A percentile compares a stretch with the other conserved stretches of the same genome.
Conservation (phyloP, 192 early-diverging fungal species). For the Rhizophagus sp. region DNA sequence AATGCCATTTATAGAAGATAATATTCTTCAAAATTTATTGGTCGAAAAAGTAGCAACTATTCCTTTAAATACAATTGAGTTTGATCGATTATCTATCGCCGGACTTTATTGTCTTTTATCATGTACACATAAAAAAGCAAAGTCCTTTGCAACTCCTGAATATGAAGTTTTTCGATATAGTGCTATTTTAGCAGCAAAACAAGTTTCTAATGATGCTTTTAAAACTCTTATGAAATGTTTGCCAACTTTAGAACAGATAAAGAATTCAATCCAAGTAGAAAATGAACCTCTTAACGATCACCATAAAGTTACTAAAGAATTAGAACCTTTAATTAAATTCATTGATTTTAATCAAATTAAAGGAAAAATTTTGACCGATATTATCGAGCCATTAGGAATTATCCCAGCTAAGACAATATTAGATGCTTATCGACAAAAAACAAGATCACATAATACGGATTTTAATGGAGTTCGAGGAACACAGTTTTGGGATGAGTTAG, state of each 20-base stretch:
- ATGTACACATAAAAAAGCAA: not conserved
- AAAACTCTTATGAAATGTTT: not conserved
- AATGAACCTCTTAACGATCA: not conserved
- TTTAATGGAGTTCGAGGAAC: not conserved
- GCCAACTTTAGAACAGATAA: not conserved
- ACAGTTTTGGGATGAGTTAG: not conserved
- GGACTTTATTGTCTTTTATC: not conserved
- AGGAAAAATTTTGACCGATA: not conserved
- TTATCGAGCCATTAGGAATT: constrained; percentile 4
- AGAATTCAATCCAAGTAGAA: not conserved
- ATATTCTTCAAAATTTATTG: constrained; percentile 2
- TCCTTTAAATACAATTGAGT: not conserved
- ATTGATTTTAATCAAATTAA: not conserved
- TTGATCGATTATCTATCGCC: not conserved
- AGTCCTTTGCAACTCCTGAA: constrained; percentile 8
- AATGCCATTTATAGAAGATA: not conserved
- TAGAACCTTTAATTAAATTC: not conserved
- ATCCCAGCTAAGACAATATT: not conserved
- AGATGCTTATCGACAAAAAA: not conserved
- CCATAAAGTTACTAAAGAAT: not conserved
- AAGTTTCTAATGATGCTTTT: not conserved
- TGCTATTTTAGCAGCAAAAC: not conserved
- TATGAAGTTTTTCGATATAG: constrained; percentile 22
- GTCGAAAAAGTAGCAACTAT: not conserved
- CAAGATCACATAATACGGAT: not conserved